Evolutionary conservation across 352 stramenopile genomes (phyloP).

Genomic region (Phytophthora pluvialis): DNA sequence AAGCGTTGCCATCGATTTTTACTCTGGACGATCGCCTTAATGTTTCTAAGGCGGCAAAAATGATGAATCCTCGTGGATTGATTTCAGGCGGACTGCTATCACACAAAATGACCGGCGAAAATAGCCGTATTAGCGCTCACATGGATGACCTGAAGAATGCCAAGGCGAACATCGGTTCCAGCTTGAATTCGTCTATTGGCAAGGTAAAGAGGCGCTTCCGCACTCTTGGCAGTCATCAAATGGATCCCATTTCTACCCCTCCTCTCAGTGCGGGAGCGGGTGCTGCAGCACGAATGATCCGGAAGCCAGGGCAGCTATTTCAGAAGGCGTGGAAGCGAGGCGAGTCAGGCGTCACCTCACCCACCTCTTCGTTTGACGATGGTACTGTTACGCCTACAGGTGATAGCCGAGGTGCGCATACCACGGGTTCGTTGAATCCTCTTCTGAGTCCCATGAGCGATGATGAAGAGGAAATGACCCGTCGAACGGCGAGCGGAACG

Average conservation of each 20-base stretch:
- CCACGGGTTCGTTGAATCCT: conserved; percentile 30
- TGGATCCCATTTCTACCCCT: conserved; percentile 41
- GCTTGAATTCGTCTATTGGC: conserved; percentile 69
- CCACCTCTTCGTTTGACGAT: conserved; percentile 39
- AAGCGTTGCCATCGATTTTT: conserved; percentile 58
- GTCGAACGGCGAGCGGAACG: conserved; percentile 12
- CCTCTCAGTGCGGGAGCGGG: conserved; percentile 33
- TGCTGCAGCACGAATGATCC: conserved; percentile 73
- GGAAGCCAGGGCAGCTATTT: conserved; percentile 66
- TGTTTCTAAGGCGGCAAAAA: conserved; percentile 55
- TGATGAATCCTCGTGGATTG: conserved; percentile 56
- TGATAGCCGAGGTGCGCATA: conserved; percentile 17
- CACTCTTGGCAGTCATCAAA: conserved; percentile 61
- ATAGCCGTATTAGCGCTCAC: conserved; percentile 35
- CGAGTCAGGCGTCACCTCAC: conserved; percentile 32
- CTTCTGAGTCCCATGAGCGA: conserved; percentile 30
- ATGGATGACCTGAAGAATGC: conserved; percentile 82
- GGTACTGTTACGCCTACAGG: conserved; percentile 28
- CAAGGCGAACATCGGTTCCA: conserved; percentile 76
- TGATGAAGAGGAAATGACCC: conserved; percentile 22
- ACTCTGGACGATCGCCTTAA: conserved; percentile 67
- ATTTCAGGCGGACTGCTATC: conserved; percentile 46
- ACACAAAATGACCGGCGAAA: conserved; percentile 37
- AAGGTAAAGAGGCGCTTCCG: conserved; percentile 81
- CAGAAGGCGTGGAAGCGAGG: conserved; percentile 65